phyloP scores from a whole-genome alignment of 306 rosid genomes.

The Sophora flavescens region DNA sequence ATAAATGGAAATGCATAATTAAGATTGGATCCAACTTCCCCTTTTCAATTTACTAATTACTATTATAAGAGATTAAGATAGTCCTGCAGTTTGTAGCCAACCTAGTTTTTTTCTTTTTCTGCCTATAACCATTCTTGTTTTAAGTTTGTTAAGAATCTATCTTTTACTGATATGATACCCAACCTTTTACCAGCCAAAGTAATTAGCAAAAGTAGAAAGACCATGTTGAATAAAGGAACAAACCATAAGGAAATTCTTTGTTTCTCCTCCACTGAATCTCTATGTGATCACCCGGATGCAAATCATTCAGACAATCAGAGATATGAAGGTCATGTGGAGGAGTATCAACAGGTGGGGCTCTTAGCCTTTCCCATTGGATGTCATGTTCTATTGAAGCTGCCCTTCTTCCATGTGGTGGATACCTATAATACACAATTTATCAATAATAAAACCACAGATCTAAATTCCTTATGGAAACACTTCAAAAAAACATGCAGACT shows the following conservation, averaged over 20 bases:
- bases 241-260: constrained; percentile 96
- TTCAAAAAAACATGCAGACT: not conserved
- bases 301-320: constrained; percentile 74
- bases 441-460: constrained; percentile 44
- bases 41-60: constrained; percentile 13
- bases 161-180: not conserved
- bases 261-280: constrained; percentile 98
- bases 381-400: constrained; percentile 70
- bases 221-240: constrained; percentile 48
- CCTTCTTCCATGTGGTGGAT: constrained; percentile 95
- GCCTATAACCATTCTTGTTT: not conserved
- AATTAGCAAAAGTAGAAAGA: constrained; percentile 25
- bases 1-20: constrained; percentile 42
- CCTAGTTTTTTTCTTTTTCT: not conserved
- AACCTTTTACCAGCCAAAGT: constrained; percentile 8
- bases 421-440: constrained; percentile 57
- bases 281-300: constrained; percentile 82
- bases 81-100: constrained; percentile 5
- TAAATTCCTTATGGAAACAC: constrained; percentile 26
- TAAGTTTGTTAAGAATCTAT: not conserved
- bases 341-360: constrained; percentile 81
- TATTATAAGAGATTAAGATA: constrained; percentile 17
- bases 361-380: constrained; percentile 86
- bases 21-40: constrained; percentile 35
- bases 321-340: constrained; percentile 82